Evolutionary conservation across 768 basidiomycete genomes (phyloP).

Genomic region (Auriscalpium orientale): DNA sequence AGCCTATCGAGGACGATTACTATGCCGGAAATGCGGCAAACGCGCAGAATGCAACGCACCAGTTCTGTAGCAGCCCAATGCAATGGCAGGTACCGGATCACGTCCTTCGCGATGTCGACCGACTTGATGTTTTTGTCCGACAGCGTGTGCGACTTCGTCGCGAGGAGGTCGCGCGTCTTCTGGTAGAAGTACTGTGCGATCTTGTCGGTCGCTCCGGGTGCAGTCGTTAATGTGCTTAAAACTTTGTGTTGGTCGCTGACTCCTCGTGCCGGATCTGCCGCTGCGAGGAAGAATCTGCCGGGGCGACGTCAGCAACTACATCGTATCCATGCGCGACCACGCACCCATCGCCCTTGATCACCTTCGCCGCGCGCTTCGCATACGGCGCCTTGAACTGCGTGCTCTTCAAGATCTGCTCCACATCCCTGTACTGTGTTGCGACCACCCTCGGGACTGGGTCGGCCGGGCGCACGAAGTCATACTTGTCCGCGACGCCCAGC

Average conservation of each 20-base stretch:
- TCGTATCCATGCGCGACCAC: constrained; percentile 6
- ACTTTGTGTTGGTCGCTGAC: constrained; percentile 43
- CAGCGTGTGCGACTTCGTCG: constrained; percentile 43
- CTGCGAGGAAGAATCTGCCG: constrained; percentile 58
- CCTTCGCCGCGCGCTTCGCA: constrained; percentile 38
- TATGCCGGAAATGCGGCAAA: background rate
- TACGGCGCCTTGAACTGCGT: constrained; percentile 43
- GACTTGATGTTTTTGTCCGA: constrained; percentile 44
- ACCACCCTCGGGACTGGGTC: constrained; percentile 18
- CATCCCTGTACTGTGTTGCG: constrained; percentile 41
- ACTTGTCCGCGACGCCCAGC: constrained; percentile 44
- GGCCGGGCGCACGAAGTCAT: constrained; percentile 47
- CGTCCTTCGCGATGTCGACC: constrained; percentile 64
- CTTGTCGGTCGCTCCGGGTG: constrained; percentile 39
- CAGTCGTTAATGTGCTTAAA: constrained; percentile 36
- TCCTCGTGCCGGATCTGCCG: constrained; percentile 28
- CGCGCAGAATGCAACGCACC: constrained; percentile 36
- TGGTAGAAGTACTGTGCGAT: constrained; percentile 59
- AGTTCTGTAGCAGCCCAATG: constrained; percentile 65
- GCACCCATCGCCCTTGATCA: constrained; percentile 58
- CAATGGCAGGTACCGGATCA: constrained; percentile 57
- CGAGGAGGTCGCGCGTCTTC: constrained; percentile 53
- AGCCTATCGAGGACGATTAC: constrained; percentile 35
- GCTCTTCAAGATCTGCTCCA: constrained; percentile 45
- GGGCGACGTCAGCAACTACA: background rate